phyloP scores from a whole-genome alignment of 345 rosid genomes.

The Physaria fendleri region DNA sequence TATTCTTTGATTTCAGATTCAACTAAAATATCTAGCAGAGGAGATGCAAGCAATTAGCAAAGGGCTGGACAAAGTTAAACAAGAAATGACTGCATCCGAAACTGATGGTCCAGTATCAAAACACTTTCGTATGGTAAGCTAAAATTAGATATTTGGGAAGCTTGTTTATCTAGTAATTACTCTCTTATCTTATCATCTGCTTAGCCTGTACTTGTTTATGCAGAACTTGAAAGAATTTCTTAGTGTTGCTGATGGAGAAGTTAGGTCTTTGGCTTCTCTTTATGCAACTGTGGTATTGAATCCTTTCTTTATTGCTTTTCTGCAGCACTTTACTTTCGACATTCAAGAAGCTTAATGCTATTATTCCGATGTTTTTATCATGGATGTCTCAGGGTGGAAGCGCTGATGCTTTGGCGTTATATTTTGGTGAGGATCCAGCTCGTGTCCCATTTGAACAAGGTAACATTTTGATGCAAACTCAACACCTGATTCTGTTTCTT shows the following conservation, averaged over 20 bases:
- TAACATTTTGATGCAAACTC: constrained; percentile 20
- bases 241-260: constrained; percentile 68
- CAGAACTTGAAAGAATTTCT: constrained; percentile 72
- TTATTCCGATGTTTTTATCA: no score
- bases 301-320: constrained; percentile 10
- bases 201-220: constrained; percentile 31
- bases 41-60: constrained; percentile 89
- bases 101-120: constrained; percentile 47
- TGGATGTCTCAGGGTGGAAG: constrained; percentile 61
- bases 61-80: constrained; percentile 74
- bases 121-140: constrained; percentile 53
- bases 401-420: constrained; percentile 70
- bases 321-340: not conserved
- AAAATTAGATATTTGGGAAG: not conserved
- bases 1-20: constrained; percentile 42
- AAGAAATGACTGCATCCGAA: constrained; percentile 59
- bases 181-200: not conserved
- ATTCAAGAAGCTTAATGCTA: no score
- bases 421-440: constrained; percentile 88
- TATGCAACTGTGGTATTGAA: constrained; percentile 67
- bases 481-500: constrained; percentile 3
- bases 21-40: constrained; percentile 75
- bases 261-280: constrained; percentile 55
- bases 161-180: not conserved
- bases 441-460: constrained; percentile 92